Base-by-base conservation (phyloP, 2,329 filamentous ascomycete genomes). In the Trichoderma arundinaceum region DNA sequence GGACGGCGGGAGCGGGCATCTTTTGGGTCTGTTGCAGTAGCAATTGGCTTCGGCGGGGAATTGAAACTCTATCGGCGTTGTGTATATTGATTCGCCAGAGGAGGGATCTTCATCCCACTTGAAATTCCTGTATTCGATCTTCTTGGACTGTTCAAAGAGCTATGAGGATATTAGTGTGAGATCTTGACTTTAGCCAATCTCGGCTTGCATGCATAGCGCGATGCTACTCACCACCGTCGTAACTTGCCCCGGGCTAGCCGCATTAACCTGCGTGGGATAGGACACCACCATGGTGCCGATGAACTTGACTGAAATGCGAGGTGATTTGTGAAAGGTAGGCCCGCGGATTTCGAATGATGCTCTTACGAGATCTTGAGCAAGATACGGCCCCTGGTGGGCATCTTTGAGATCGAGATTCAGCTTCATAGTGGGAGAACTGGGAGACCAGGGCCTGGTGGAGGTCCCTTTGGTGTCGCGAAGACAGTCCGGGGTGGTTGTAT, bases 221-320 rank as follows among this genome's bases (percentile, higher is more conserved):
- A 15, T 35, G 13, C 2, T 2, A 41, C 51, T 64, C 33, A 64
- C 60, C 49, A 56, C 46, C 3, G 41, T 53, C 4, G 60, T 64
- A 17, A 64, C 17, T 8, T 56, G 51, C 9, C 60, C 60, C 7
- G 60, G 60, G 19, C 60, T 54, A 12, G 60, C 41, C 5, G 39
- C 60, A 10, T 64, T 64, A 46, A 56, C 51, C 19, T 64, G 60
- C 32, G 51, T 48, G 39, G 49, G 51, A 64, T 22, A 64, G n/a
- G 39, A 54, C 8, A 64, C 60, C 15, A 44, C 39, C 59, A 62
- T 43, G 48, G 28, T 28, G 43, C 60, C 60, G 51, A 33, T 33
- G 41, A 64, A 48, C 17, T 54, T 64, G 39, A 41, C 60, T 41
- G 60, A 54, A 22, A 64, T 64, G 51, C 60, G 60, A 15, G 60